phyloP scores from a whole-genome alignment of 768 basidiomycete species.

The Strobilomyces dryophilus region DNA sequence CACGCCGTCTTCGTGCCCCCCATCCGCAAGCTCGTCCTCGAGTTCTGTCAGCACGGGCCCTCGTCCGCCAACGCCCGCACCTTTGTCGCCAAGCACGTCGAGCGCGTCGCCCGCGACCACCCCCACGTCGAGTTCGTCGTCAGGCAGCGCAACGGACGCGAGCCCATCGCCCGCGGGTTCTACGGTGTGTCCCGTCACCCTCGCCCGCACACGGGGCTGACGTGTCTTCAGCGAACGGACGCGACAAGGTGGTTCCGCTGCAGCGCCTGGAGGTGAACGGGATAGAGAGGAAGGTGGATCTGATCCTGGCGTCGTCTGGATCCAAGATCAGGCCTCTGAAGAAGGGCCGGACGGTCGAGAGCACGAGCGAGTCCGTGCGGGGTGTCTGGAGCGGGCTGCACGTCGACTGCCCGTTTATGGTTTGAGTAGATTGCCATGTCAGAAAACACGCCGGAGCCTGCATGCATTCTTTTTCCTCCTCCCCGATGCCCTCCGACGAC shows the following conservation, averaged over 20 bases:
- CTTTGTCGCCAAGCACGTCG: constrained; percentile 61
- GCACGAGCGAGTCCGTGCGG: constrained; percentile 72
- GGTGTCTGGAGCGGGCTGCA: constrained; percentile 92
- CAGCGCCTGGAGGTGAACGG: constrained; percentile 70
- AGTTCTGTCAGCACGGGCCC: constrained; percentile 82
- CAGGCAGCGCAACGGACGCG: constrained; percentile 65
- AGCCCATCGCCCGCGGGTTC: constrained; percentile 80
- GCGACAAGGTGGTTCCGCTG: constrained; percentile 85
- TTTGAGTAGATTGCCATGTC: constrained; percentile 32
- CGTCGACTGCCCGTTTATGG: constrained; percentile 62
- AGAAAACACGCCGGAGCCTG: constrained; percentile 33
- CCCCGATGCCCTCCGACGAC: constrained; percentile 4
- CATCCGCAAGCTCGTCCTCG: constrained; percentile 83
- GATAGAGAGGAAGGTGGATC: constrained; percentile 73
- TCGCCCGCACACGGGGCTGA: constrained; percentile 7
- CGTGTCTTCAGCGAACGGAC: constrained; percentile 63
- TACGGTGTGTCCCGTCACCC: constrained; percentile 48
- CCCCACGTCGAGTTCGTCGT: constrained; percentile 86
- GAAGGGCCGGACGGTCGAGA: constrained; percentile 61
- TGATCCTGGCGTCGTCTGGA: constrained; percentile 84
- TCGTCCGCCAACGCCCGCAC: constrained; percentile 69
- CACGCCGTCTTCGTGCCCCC: constrained; percentile 70
- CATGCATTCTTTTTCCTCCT: constrained; percentile 15
- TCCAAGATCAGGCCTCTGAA: constrained; percentile 81
- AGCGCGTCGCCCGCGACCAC: constrained; percentile 62